Base-by-base conservation (phyloP, 2,329 filamentous ascomycete genomes). In the Diaporthe citrichinensis region DNA sequence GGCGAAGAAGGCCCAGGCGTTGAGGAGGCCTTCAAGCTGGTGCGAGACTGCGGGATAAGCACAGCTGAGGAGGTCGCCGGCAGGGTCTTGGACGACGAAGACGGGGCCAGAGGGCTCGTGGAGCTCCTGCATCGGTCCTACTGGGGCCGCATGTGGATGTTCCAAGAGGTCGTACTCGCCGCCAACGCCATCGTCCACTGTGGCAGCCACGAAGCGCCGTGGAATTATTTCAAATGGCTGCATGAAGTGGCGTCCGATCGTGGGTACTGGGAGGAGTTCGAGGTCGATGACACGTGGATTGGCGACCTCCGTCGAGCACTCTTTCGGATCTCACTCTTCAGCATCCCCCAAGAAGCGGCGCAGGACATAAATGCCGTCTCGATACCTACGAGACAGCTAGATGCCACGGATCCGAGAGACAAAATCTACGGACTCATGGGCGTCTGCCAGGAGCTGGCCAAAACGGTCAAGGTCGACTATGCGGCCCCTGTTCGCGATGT, bases 141-240 rank as follows among this genome's bases (percentile, higher is more conserved):
- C 6, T 62, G 59, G 36, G 41, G 20, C 59, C 59, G 59, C 12
- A 62, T 62, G 59, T 62, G 59, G 59, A 28, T 62, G 36, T 62
- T 25, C 23, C 36, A 62, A 9, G 59, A 62, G n/a, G 46, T 62
- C 14, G 36, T 62, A 1, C 59, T 62, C 15, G 20, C 61, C 9
- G 17, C 3, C 3, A 9, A 34, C 5, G 34, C 15, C 6, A 41
- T 31, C 15, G 49, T 71, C 10, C 49, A 57, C 28, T 71, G 67
- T 6, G 67, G 67, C 3, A 57, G 49, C 67, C 17, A 53, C 15
- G 31, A 57, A 4, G 67, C 4, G 1, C 15, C 34, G 3, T 71
- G 49, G 67, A n/a, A 4, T 7, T 15, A 57, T 5, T 55, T 57
- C 36, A 71, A 41, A 5, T 39, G 51, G 49, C 67, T 71, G 10